Conservation (phyloP, 2,329 filamentous ascomycete genomes). For the Curvularia eragrostidis region DNA sequence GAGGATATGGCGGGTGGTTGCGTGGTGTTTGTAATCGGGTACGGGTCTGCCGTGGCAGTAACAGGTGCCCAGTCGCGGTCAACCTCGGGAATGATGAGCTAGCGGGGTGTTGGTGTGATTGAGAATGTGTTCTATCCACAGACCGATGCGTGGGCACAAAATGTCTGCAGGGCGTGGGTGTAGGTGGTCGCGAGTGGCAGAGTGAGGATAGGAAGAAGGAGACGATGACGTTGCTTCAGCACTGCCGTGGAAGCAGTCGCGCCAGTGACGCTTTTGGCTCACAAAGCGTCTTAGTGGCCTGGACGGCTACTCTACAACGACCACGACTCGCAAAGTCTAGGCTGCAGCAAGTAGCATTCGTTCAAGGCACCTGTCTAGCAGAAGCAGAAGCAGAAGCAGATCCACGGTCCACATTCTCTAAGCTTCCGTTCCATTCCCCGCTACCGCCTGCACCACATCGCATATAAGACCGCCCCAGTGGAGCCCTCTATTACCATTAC, state of each 20-base stretch:
- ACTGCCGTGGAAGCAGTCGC: conserved; percentile 12
- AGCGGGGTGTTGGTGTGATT: conserved; percentile 12
- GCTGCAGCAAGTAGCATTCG: neutral
- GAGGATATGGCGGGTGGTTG: conserved; percentile 23
- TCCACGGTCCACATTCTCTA: conserved; percentile 25
- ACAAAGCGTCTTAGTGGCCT: conserved; percentile 14
- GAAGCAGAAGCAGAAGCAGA: too few relatives aligned
- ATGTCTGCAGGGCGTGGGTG: conserved; percentile 16
- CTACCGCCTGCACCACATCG: conserved; percentile 14
- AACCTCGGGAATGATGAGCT: conserved; percentile 15
- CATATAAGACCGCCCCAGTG: conserved; percentile 13
- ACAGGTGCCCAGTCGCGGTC: conserved; percentile 24
- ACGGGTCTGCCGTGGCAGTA: conserved; percentile 19
- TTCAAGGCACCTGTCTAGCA: neutral
- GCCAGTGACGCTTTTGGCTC: conserved; percentile 25
- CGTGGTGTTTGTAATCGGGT: conserved; percentile 42
- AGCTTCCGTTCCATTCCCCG: conserved; percentile 21
- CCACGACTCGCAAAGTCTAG: neutral
- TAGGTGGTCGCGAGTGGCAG: conserved; percentile 16
- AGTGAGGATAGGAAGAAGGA: conserved; percentile 16
- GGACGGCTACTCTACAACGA: conserved; percentile 6
- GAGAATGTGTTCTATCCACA: neutral
- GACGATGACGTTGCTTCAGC: conserved; percentile 25
- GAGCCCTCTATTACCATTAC: conserved; percentile 4
- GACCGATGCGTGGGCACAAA: conserved; percentile 10